Base-by-base conservation (phyloP, 306 rosid species). In the Potentilla sterilis region DNA sequence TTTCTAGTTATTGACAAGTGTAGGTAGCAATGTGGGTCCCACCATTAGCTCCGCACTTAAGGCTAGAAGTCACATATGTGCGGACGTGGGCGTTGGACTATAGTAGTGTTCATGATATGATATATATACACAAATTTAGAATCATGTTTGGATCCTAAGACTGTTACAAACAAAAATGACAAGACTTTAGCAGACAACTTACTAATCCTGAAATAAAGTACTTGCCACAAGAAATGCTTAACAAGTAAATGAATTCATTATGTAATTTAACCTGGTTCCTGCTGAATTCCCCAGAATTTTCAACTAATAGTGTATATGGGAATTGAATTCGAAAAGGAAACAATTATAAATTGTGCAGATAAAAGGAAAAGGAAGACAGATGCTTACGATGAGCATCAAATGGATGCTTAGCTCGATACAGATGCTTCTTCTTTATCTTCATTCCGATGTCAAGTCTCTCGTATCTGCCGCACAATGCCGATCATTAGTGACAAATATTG, bases 381-480 rank as follows among this genome's bases (percentile, higher is more conserved):
- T 43, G 48, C 91, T 89, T 85, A 94, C 97, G 83, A 75, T 83
- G 65, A 81, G 81, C 77, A 75, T 49, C 48, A 78, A 90, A 85
- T 19, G 94, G 87, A 86, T 86, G 86, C 76, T 77, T 85, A 24
- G 83, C 76, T 61, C 80, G 87, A 77, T 86, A 75, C 63, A 88
- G 81, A 61, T 79, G 80, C 77, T 84, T 88, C 74, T 84, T 90
- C 59, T 74, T 67, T 83, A 81, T 79, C 70, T 82, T 83, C 84
- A 72, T 69, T 44, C 40, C 65, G 51, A 49, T 73, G 42, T 62
- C 11, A 62, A 62, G 40, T 14, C 9, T 14, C n/a, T 5, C 67
- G n/a, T 28, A 32, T 10, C 67, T 34, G 67, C 40, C 32, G 14
- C 67, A 61, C 67, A 61, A 61, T 13, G 41, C 41, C 67, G 19